phyloP scores from a whole-genome alignment of 495 filamentous ascomycete genomes.

The Bombardia bombarda region DNA sequence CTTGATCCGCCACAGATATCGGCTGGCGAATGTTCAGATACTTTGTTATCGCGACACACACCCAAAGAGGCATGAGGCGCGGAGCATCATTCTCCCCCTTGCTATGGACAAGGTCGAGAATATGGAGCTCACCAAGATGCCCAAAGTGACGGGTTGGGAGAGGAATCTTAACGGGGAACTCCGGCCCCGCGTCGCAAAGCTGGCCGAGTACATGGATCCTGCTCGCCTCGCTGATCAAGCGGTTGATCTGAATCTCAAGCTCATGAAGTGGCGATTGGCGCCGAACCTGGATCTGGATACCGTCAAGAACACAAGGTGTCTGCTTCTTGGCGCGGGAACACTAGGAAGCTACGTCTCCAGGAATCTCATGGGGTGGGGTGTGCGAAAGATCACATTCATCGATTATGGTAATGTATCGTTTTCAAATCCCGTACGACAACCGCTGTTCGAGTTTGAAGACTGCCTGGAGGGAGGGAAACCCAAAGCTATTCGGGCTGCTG shows the following conservation, averaged over 20 bases:
- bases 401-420: conserved; percentile 92
- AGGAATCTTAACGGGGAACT: conserved; percentile 69
- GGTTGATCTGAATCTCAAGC: conserved; percentile 94
- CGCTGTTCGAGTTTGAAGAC: conserved; percentile 82
- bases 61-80: conserved; percentile 61
- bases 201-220: conserved; percentile 90
- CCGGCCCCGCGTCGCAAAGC: conserved; percentile 62
- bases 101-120: conserved; percentile 41
- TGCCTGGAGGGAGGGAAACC: conserved; percentile 76
- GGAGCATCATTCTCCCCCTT: conserved; percentile 70
- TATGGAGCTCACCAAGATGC: conserved; percentile 45
- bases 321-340: conserved; percentile 91
- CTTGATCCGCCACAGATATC: conserved; percentile 74
- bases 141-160: conserved; percentile 94
- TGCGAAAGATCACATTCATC: conserved; percentile 92
- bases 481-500: conserved; percentile 77
- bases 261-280: conserved; percentile 97
- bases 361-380: conserved; percentile 91
- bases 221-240: conserved; percentile 79
- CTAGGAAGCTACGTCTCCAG: conserved; percentile 88
- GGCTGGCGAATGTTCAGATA: conserved; percentile 67
- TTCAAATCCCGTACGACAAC: conserved; percentile 96
- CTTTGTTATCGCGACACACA: conserved; percentile 87
- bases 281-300: conserved; percentile 79
- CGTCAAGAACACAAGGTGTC: conserved; percentile 84